Evolutionary conservation across 2,329 filamentous ascomycete genomes (phyloP), one percentile per base, ranked within the genome.

Genomic region (Xylariales sp.): DNA sequence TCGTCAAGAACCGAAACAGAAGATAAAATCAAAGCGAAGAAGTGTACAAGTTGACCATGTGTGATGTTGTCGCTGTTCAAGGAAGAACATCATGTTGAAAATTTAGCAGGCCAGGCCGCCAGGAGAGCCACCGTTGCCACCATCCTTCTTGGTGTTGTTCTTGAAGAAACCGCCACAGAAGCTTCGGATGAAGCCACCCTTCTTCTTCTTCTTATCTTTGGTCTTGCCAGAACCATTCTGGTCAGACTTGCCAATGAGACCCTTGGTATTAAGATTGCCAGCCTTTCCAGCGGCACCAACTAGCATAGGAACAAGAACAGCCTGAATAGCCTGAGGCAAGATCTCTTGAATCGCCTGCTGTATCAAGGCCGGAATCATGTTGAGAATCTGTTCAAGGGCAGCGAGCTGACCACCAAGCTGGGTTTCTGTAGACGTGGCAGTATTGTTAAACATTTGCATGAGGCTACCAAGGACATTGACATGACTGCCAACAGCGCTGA

Each of bases 291-390:
- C 13, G 5, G 43, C 29, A 6, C 16, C n/a, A 28, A 47, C 28
- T 7, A 57, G 33, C 2, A 43, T 33, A 3, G 48, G 40, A 11
- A 24, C 39, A 30, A 59, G 16, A 4, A 46, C 44, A 2, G 3
- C 14, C 6, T 50, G 21, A 2, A 53, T 14, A 7, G 42, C 33
- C 0, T 29, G 37, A 1, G 44, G 45, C 4, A 56, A 14, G 16
- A 36, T 33, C 2, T 53, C 40, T n/a, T 44, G 23, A 14, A 52
- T 13, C 1, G 40, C 5, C n/a, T 47, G 37, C 0, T 44, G 11
- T 21, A 52, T 37, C 47, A 57, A 47, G 1, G 40, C 42, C 5
- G 56, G 55, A 15, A 57, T 23, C 44, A 56, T 48, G 33, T 44
- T 48, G 32, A 54, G 5, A 1, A 59, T 24, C 0, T 53, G 47